A percentile compares a stretch with the other conserved stretches of the same genome.
Conservation (phyloP, 2,329 filamentous ascomycete species). For the Colletotrichum sp. region DNA sequence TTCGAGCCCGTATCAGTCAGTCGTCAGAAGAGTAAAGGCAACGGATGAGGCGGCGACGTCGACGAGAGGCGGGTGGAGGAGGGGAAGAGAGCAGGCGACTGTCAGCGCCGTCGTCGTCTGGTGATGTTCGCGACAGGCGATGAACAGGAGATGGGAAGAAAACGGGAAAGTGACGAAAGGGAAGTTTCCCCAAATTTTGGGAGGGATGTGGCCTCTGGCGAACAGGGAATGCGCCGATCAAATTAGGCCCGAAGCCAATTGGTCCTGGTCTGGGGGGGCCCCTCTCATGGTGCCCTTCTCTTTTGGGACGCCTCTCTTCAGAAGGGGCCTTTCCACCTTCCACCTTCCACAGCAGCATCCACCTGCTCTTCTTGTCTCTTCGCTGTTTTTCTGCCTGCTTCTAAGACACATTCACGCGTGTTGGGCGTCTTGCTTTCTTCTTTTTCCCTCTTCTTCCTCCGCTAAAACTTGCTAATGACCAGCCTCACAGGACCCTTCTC, state of each 20-base stretch:
- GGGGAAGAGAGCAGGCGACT: background rate
- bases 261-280: background rate
- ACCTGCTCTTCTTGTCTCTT: background rate
- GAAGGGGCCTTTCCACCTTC: background rate
- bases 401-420: background rate
- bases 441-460: background rate
- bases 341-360: background rate
- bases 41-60: background rate
- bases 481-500: background rate
- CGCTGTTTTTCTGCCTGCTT: background rate
- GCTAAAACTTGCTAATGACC: rapidly evolving
- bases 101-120: background rate
- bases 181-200: constrained; percentile 11
- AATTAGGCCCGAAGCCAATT: background rate
- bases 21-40: background rate
- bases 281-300: background rate
- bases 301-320: constrained; percentile 3
- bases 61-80: background rate
- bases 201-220: constrained; percentile 14
- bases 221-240: constrained; percentile 7
- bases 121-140: background rate
- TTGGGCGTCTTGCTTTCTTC: background rate
- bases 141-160: background rate
- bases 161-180: background rate
- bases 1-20: background rate